Evolutionary conservation across 1,284 basidiomycete genomes (phyloP).

Genomic region (Neonothopanus nambi): DNA sequence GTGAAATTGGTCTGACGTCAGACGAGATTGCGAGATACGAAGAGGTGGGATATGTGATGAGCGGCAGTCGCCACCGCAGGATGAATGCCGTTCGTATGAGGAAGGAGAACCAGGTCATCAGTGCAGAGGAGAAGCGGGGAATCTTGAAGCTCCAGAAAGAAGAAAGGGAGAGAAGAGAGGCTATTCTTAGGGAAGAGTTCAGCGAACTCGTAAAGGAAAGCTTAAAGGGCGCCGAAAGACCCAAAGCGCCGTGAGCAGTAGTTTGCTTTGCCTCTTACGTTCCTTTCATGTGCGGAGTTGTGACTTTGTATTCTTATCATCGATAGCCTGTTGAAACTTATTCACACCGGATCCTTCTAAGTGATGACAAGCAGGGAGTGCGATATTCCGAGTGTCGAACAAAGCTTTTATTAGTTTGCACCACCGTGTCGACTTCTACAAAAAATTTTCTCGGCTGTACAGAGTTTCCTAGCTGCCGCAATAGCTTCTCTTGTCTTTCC

Average conservation of each 20-base stretch:
- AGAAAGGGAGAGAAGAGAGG: conserved; percentile 88
- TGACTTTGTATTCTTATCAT: no score
- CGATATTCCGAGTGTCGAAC: no score
- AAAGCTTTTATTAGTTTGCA: no score
- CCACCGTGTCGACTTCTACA: no score
- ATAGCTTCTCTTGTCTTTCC: no score
- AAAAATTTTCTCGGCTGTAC: no score
- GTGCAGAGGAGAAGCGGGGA: conserved; percentile 94
- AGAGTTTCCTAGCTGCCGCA: no score
- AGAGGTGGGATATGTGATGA: conserved; percentile 96
- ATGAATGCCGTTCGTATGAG: conserved; percentile 98
- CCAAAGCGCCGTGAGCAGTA: conserved; percentile 3
- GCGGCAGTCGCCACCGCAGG: conserved; percentile 86
- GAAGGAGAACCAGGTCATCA: conserved; percentile 99
- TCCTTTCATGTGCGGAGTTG: no score
- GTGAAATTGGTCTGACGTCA: conserved; percentile 92
- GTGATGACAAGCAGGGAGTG: no score
- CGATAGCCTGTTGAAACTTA: no score
- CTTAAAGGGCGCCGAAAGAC: conserved; percentile 46
- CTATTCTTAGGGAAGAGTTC: conserved; percentile 79
- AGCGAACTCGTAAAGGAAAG: conserved; percentile 76
- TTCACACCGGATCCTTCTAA: no score
- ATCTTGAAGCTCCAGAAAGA: conserved; percentile 93
- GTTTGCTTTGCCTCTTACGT: background rate
- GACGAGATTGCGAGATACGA: conserved; percentile 89